phyloP scores from a whole-genome alignment of 176 grass and related monocot species.

The Saccharum spontaneum region DNA sequence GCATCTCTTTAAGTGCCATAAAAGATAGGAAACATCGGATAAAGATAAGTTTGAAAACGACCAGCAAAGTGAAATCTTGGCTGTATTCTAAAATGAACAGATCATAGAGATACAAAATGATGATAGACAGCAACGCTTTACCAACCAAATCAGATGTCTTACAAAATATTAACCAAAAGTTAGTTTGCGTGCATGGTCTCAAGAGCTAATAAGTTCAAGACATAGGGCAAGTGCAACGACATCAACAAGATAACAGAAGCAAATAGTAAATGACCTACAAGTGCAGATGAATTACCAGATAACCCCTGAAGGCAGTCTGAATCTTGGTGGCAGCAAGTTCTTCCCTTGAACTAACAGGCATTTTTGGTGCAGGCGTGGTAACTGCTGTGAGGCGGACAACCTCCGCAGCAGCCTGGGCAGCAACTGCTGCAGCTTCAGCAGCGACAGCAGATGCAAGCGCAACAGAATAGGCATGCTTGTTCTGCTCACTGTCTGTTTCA shows the following conservation, averaged over 20 bases:
- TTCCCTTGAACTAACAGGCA: slow-evolving; percentile 49
- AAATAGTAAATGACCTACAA: neutral
- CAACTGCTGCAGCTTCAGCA: slow-evolving; percentile 83
- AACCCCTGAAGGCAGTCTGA: slow-evolving; percentile 85
- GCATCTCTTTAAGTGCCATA: neutral
- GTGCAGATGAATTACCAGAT: slow-evolving; percentile 58
- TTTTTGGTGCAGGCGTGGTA: slow-evolving; percentile 35
- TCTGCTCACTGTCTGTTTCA: slow-evolving; percentile 58
- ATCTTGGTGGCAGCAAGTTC: slow-evolving; percentile 80
- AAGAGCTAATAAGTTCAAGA: slow-evolving; percentile 26
- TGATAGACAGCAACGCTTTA: slow-evolving; percentile 37
- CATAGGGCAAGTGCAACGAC: neutral
- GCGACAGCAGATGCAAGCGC: slow-evolving; percentile 76
- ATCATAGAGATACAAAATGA: slow-evolving; percentile 17
- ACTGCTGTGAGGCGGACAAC: slow-evolving; percentile 76
- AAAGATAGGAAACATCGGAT: slow-evolving; percentile 27
- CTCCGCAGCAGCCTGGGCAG: slow-evolving; percentile 82
- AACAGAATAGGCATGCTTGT: slow-evolving; percentile 79
- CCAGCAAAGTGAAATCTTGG: slow-evolving; percentile 24
- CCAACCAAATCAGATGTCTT: slow-evolving; percentile 45
- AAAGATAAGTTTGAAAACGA: slow-evolving; percentile 31
- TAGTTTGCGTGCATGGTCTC: neutral
- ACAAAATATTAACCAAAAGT: neutral
- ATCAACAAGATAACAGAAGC: slow-evolving; percentile 6
- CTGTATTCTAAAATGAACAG: slow-evolving; percentile 27